Conservation (phyloP, 73 alveolate species). For the Symbiodinium natans region DNA sequence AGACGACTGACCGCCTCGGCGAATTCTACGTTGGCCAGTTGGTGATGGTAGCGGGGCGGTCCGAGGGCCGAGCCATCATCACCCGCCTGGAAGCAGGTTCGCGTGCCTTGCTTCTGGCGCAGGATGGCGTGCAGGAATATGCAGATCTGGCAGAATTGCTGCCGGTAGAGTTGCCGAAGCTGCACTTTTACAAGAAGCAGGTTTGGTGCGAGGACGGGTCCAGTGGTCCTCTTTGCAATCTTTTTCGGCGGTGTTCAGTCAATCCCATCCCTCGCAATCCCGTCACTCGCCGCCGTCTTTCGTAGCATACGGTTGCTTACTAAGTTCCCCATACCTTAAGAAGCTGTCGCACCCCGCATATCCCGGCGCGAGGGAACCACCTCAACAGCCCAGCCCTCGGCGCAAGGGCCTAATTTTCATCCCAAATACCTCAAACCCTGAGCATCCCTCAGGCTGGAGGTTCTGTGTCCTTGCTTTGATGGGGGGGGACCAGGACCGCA, state of each 20-base stretch:
- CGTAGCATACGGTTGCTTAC: too few species aligned
- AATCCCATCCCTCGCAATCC: too few species aligned
- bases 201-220: constrained; percentile 43
- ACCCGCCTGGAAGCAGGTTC: constrained; percentile 66
- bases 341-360: too few species aligned
- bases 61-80: constrained; percentile 71
- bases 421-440: background rate
- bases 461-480: too few species aligned
- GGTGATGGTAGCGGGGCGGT: constrained; percentile 22
- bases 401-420: too few species aligned
- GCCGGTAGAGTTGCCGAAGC: constrained; percentile 31
- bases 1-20: background rate
- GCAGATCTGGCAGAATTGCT: constrained; percentile 35
- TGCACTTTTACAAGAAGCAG: background rate
- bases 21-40: constrained; percentile 49
- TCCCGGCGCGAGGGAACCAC: too few species aligned
- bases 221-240: too few species aligned
- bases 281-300: too few species aligned
- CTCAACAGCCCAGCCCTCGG: too few species aligned
- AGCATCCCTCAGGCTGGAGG: background rate
- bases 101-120: constrained; percentile 69
- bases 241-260: too few species aligned
- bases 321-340: too few species aligned
- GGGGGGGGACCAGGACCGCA: background rate
- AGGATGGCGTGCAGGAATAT: background rate